These are phyloP conservation scores for Pseudovirgaria hyperparasitica DNA, from an alignment of 2,329 filamentous ascomycete genomes.

Conservation along the genomic window DNA sequence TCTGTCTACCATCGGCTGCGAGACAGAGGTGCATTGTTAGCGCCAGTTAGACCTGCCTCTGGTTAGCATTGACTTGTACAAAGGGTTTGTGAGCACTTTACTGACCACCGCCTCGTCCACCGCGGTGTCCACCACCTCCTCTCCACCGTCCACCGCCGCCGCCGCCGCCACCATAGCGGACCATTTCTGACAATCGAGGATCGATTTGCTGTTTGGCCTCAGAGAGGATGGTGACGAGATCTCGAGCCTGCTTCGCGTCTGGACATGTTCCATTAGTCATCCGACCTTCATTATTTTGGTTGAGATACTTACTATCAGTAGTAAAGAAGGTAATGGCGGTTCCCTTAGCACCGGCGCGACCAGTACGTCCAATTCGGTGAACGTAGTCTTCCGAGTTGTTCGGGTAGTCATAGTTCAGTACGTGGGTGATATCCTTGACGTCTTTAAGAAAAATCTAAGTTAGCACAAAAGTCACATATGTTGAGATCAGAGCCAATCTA, in stretches of 20 bases:
- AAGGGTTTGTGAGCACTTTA: no score
- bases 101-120: conserved; percentile 42
- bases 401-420: conserved; percentile 99
- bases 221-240: conserved; percentile 81
- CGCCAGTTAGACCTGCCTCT: conserved; percentile 21
- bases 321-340: conserved; percentile 98
- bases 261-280: conserved; percentile 3
- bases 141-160: conserved; percentile 58
- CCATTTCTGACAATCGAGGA: conserved; percentile 91
- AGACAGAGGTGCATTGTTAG: conserved; percentile 25
- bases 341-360: conserved; percentile 70
- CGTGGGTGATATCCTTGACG: conserved; percentile 99
- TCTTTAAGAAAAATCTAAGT: conserved; percentile 79
- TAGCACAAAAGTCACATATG: conserved; percentile 51
- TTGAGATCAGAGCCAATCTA: conserved; percentile 39
- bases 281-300: conserved; percentile 6
- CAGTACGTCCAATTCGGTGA: conserved; percentile 56
- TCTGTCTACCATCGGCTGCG: conserved; percentile 27
- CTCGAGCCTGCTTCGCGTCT: conserved; percentile 63
- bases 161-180: conserved; percentile 76
- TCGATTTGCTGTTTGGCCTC: conserved; percentile 99
- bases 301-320: conserved; percentile 79
- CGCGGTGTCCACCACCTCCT: conserved; percentile 55
- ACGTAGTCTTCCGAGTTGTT: conserved; percentile 72
- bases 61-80: conserved; percentile 9